Percentiles rank a stretch among this genome's conserved stretches.
Evolutionary conservation across 805 yeast genomes (phyloP).

Genomic region (Candida montana): DNA sequence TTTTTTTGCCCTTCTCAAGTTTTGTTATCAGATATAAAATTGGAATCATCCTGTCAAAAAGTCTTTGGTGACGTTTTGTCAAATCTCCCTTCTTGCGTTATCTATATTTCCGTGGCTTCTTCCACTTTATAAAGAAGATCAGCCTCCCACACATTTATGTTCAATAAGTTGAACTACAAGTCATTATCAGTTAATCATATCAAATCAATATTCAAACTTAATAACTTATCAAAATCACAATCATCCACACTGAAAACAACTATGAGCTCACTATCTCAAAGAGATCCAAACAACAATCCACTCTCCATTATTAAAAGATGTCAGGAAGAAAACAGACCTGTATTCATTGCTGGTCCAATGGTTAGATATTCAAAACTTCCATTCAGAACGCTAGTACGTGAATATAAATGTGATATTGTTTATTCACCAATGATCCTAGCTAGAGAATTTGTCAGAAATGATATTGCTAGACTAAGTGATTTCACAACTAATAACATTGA

Average conservation of each 20-base stretch:
- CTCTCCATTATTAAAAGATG: conserved; percentile 44
- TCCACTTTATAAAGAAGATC: too few relatives aligned
- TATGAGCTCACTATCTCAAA: conserved; percentile 8
- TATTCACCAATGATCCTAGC: conserved; percentile 97
- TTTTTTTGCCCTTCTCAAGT: background rate
- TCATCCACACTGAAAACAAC: background rate
- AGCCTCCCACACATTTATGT: too few relatives aligned
- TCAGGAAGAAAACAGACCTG: conserved; percentile 46
- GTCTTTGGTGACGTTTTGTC: too few relatives aligned
- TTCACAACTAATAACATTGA: conserved; percentile 75
- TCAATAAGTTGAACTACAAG: too few relatives aligned
- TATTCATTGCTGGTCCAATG: conserved; percentile 87
- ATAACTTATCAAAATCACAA: background rate
- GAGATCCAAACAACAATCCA: conserved; percentile 48
- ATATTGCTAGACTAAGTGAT: conserved; percentile 74
- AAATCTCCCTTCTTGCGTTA: too few relatives aligned
- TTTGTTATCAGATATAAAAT: background rate
- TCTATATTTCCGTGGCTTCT: too few relatives aligned
- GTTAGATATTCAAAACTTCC: conserved; percentile 94
- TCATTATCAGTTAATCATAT: too few relatives aligned
- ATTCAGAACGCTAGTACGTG: conserved; percentile 73
- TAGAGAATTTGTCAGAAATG: conserved; percentile 85
- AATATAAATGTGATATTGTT: conserved; percentile 72
- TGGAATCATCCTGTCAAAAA: too few relatives aligned
- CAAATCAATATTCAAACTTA: background rate